Base-by-base conservation (phyloP, 352 stramenopile genomes). In the Globisporangium solare region DNA sequence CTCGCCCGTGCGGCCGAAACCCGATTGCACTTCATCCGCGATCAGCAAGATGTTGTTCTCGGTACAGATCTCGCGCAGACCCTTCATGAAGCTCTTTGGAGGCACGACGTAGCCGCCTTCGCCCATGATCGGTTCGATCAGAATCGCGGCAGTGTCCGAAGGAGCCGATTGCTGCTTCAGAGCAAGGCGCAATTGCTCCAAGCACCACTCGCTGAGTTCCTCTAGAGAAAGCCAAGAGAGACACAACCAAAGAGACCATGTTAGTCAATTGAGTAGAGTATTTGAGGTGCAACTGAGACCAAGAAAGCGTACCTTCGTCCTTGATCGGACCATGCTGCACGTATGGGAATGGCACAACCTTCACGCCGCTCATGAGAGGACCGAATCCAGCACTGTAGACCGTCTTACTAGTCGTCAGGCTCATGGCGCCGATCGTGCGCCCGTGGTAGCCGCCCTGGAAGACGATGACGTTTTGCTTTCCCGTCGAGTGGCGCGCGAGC, bases 391-490 rank as follows among this genome's bases (percentile, higher is more conserved):
- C 76, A 52, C 89, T 83, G 67, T 97, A 97, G 32, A 92, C 68
- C 32, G 83, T 95, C 74, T 95, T 96, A 67, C 85, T 95, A 13
- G 83, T 90, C 22, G 93, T 98, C 46, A 98, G 74, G 49, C 87
- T 92, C 89, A 97, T 96, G 18, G 91, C 92, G 43, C 89, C 89
- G 46, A 96, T 62, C 11, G 92, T 97, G 51, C 92, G 88, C 24
- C 92, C 93, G 70, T 98, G 93, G 75, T 97, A 97, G 6, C 87
- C 86, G 31, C 92, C 89, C 17, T 95, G 83, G 65, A 98, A 97
- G 17, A 94, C 88, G 47, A 98, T 95, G 48, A 98, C 71, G 54
- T 90, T 91, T 45, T 63, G 75, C 74, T 97, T 97, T 21, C 83
- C 73, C 7, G 91, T 97, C 7, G 86, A 82, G 48, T 96, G 86